phyloP scores from a whole-genome alignment of 345 rosid species.

The Brassica rapa region DNA sequence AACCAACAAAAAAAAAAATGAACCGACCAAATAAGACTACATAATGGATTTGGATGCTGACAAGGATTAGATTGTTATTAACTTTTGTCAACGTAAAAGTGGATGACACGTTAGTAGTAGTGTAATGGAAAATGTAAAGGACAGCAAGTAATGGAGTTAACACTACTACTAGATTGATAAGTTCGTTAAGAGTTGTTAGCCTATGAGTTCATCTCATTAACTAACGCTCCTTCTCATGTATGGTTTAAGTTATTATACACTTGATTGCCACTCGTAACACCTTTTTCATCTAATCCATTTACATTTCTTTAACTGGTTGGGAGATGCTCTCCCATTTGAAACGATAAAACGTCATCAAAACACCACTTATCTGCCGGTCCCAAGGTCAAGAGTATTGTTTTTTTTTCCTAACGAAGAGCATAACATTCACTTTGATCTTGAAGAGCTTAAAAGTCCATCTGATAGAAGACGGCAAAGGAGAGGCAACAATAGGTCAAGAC shows the following conservation, averaged over 20 bases:
- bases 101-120: constrained; percentile 37
- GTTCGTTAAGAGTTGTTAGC: constrained; percentile 24
- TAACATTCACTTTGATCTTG: constrained; percentile 5
- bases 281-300: not conserved
- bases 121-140: constrained; percentile 37
- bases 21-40: constrained; percentile 23
- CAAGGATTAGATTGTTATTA: constrained; percentile 12
- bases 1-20: constrained; percentile 19
- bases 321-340: not conserved
- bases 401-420: not conserved
- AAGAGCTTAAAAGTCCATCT: constrained; percentile 40
- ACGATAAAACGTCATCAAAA: not conserved
- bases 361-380: not conserved
- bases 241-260: constrained; percentile 13
- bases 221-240: not conserved
- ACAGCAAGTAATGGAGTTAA: constrained; percentile 29
- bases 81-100: constrained; percentile 35
- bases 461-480: constrained; percentile 22
- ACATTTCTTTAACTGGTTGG: not conserved
- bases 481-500: constrained; percentile 31
- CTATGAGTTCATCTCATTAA: constrained; percentile 12
- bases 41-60: constrained; percentile 22
- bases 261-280: constrained; percentile 31
- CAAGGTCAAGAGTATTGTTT: not conserved
- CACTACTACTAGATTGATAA: constrained; percentile 21